A percentile compares a stretch with the other conserved stretches of the same genome.
phyloP scores from a whole-genome alignment of 2,329 filamentous ascomycete species.

The Cladosporium velox region DNA sequence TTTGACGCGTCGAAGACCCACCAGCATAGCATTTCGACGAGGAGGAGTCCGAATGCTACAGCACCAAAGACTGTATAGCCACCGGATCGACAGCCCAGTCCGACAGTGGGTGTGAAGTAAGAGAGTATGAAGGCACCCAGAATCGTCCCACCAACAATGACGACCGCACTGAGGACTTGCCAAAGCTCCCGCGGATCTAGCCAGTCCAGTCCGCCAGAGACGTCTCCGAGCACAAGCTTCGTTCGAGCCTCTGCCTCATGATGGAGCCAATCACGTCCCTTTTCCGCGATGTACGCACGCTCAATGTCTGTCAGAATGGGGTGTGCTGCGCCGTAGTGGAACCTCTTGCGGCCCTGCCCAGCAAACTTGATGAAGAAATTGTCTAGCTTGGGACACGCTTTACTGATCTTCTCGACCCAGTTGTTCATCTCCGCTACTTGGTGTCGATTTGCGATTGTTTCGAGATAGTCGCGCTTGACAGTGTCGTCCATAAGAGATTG shows the following conservation, averaged over 20 bases:
- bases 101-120: slow-evolving; percentile 50
- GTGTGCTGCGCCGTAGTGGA: slow-evolving; percentile 44
- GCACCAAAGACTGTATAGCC: slow-evolving; percentile 48
- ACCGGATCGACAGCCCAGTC: slow-evolving; percentile 43
- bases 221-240: slow-evolving; percentile 40
- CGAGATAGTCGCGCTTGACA: slow-evolving; percentile 35
- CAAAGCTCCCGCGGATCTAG: slow-evolving; percentile 49
- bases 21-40: slow-evolving; percentile 44
- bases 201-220: slow-evolving; percentile 39
- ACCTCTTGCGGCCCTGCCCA: slow-evolving; percentile 41
- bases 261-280: slow-evolving; percentile 44
- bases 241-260: slow-evolving; percentile 36
- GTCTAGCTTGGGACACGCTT: slow-evolving; percentile 30
- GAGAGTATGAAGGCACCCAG: slow-evolving; percentile 46
- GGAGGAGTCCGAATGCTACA: slow-evolving; percentile 38
- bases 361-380: slow-evolving; percentile 46
- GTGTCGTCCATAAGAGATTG: slow-evolving; percentile 35
- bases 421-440: slow-evolving; percentile 30
- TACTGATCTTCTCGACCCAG: slow-evolving; percentile 34
- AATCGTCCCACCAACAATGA: slow-evolving; percentile 41
- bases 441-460: slow-evolving; percentile 31
- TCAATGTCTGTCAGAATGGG: slow-evolving; percentile 48
- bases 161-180: slow-evolving; percentile 42
- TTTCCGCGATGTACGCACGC: slow-evolving; percentile 41
- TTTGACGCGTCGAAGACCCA: slow-evolving; percentile 30